phyloP scores from a whole-genome alignment of 2,329 filamentous ascomycete species.

The Monosporascus sp. region DNA sequence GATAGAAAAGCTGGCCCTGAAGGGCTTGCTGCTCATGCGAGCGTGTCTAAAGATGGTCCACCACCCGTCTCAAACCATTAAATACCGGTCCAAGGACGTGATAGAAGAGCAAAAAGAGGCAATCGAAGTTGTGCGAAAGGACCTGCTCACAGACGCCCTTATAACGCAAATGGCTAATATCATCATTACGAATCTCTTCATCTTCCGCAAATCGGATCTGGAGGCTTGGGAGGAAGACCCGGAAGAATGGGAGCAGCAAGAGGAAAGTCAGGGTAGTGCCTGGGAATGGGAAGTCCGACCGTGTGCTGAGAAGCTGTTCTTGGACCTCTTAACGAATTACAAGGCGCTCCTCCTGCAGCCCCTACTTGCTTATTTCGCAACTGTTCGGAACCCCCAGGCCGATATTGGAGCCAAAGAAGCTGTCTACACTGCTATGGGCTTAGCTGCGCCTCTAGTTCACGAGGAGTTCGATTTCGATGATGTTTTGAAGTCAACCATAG shows the following conservation, averaged over 20 bases:
- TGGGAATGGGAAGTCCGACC: conserved; percentile 92
- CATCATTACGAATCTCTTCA: conserved; percentile 81
- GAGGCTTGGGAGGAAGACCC: conserved; percentile 91
- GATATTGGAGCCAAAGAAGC: conserved; percentile 87
- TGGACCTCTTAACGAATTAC: conserved; percentile 86
- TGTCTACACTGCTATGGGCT: conserved; percentile 86
- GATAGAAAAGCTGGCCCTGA: conserved; percentile 73
- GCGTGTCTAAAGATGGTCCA: conserved; percentile 83
- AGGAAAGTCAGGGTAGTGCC: conserved; percentile 76
- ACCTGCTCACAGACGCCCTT: conserved; percentile 71
- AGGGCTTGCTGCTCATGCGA: conserved; percentile 75
- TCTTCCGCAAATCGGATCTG: conserved; percentile 79
- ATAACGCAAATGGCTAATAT: conserved; percentile 77
- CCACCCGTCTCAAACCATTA: conserved; percentile 74
- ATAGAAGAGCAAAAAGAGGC: conserved; percentile 72
- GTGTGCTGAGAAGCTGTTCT: conserved; percentile 88
- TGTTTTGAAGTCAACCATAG: conserved; percentile 69
- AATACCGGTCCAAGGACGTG: conserved; percentile 67
- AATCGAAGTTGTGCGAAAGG: conserved; percentile 60
- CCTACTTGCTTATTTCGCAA: conserved; percentile 75
- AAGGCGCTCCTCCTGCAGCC: conserved; percentile 75
- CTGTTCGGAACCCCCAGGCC: conserved; percentile 58
- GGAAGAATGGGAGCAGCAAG: conserved; percentile 89
- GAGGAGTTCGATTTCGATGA: conserved; percentile 75
- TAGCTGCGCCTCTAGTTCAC: conserved; percentile 72